Conservation (phyloP, 179 eudicot genomes). For the Silene noctiflora region DNA sequence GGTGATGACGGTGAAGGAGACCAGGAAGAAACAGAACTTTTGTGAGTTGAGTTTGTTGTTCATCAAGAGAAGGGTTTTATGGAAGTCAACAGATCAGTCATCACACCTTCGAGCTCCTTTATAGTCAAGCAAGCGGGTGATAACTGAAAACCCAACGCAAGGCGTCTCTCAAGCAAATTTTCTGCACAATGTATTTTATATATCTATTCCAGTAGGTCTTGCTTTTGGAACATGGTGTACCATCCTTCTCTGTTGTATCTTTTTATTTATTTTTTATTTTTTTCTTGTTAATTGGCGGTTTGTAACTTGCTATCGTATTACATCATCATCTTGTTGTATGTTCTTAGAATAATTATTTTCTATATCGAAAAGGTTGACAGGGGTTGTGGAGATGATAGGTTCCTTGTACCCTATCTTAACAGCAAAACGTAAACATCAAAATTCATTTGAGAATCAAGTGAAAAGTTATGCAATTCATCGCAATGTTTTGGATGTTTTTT, state of each 20-base stretch:
- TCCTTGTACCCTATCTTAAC: no score
- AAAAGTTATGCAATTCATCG: no score
- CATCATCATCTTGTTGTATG: no score
- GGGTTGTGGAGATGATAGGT: no score
- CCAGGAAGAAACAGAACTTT: slow-evolving; percentile 73
- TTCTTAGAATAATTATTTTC: no score
- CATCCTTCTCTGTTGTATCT: neutral
- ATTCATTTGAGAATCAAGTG: no score
- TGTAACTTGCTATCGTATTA: neutral
- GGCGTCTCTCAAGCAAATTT: neutral
- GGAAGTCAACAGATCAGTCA: neutral
- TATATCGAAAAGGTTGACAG: no score
- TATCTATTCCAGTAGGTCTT: neutral
- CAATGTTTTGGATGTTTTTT: no score
- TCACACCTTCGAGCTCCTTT: neutral
- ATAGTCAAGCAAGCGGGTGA: neutral
- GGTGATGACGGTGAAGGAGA: slow-evolving; percentile 86
- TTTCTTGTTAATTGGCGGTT: neutral
- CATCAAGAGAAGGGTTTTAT: neutral
- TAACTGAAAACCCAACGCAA: neutral
- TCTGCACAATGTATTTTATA: slow-evolving; percentile 4
- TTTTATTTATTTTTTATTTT: neutral
- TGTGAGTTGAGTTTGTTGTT: slow-evolving; percentile 35
- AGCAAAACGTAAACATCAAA: no score
- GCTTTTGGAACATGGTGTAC: slow-evolving; percentile 1